phyloP scores from a whole-genome alignment of 139 green algal genomes.

The Chlorella ohadii region DNA sequence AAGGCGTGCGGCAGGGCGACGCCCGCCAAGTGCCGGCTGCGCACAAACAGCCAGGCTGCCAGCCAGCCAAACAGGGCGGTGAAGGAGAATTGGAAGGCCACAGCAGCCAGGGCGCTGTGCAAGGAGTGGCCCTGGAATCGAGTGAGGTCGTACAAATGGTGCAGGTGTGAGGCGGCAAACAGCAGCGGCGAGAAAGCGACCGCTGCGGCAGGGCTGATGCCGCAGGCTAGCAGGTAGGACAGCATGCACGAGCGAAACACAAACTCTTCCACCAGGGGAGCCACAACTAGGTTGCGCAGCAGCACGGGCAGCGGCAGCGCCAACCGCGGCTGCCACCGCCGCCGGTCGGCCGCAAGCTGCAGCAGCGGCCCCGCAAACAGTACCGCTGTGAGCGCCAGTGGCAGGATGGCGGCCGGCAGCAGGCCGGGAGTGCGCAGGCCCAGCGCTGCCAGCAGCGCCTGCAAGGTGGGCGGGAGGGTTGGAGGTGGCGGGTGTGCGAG shows the following conservation, averaged over 20 bases:
- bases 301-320: not conserved
- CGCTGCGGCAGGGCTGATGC: not conserved
- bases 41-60: slow-evolving; percentile 69
- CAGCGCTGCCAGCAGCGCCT: slow-evolving; percentile 37
- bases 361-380: slow-evolving; percentile 63
- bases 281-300: slow-evolving; percentile 57
- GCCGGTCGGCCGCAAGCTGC: not conserved
- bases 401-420: slow-evolving; percentile 13
- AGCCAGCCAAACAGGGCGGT: slow-evolving; percentile 81
- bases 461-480: not conserved
- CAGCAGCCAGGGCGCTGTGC: not conserved
- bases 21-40: slow-evolving; percentile 55
- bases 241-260: slow-evolving; percentile 83
- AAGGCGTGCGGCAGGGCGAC: slow-evolving; percentile 64
- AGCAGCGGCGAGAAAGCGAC: slow-evolving; percentile 72
- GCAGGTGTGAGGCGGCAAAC: slow-evolving; percentile 83
- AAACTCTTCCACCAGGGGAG: slow-evolving; percentile 84
- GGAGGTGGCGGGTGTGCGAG: not conserved
- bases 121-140: slow-evolving; percentile 24
- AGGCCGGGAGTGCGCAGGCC: slow-evolving; percentile 42
- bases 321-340: not conserved
- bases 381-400: slow-evolving; percentile 50
- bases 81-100: slow-evolving; percentile 64
- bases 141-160: slow-evolving; percentile 76
- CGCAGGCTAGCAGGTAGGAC: slow-evolving; percentile 56